Base-by-base conservation (phyloP, 768 basidiomycete genomes). In the Trametes cinnabarina region DNA sequence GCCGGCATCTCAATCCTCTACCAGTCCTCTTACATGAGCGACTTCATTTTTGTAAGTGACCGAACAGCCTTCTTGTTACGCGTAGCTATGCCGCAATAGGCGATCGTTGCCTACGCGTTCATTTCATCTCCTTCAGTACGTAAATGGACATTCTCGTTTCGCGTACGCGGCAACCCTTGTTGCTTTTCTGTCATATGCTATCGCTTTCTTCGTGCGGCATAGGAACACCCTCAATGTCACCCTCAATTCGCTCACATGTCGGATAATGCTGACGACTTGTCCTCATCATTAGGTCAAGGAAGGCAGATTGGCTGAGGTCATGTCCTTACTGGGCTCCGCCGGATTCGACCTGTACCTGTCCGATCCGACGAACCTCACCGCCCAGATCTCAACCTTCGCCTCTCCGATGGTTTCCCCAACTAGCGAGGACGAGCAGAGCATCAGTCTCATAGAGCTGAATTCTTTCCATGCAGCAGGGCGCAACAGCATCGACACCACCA, bases 1-100 rank as follows among this genome's bases (percentile, higher is more conserved):
- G 86, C 85, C 35, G 87, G 88, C 3, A 90, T 92, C 35, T 88
- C 87, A 30, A 92, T 92, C 47, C 74, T 92, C 14, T 92, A 92
- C 69, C 87, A 90, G 67, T 89, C 87, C 5, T 88, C 88, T 2
- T 91, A 92, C 69, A 84, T 83, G 81, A 85, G 87, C 64, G 90
- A 92, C 70, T 91, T 87, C 67, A 88, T 92, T 56, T 85, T 92
- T 62, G 88, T 90, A 66, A 63, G 86, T 73, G 22, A 48, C 42
- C 23, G 26, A 15, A 42, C 19, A 47, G 4, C 6, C 57, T 46
- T 4, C 43, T 22, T 15, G 12, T 8, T 32, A 15, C 20, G 10
- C 23, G 41, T 22, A 14, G 22, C 26, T 34, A n/a, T 35, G 20
- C 30, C 23, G 2, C n/a, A 20, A 19, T 0, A 10, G 20, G 30